Evolutionary conservation across 2,329 filamentous ascomycete species (phyloP).

Genomic region (Lizonia empirigonia): DNA sequence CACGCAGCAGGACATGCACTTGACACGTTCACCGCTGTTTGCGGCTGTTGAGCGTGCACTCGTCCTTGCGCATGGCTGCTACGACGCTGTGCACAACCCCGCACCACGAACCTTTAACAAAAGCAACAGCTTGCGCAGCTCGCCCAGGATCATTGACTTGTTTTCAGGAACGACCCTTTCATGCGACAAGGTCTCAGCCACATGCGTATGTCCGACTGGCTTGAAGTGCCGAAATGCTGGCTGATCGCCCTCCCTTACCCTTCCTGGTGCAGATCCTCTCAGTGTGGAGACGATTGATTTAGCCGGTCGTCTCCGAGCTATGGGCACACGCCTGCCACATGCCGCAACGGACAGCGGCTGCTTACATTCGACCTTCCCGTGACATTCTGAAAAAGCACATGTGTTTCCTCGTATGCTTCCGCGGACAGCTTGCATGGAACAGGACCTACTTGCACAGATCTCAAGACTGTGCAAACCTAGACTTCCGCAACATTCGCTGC

Average conservation of each 20-base stretch:
- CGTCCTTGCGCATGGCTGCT: background rate
- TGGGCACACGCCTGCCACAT: slow-evolving; percentile 8
- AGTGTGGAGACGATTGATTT: slow-evolving; percentile 13
- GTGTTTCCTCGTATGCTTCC: background rate
- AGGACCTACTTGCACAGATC: background rate
- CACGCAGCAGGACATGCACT: background rate
- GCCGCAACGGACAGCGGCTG: slow-evolving; percentile 13
- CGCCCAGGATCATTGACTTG: background rate
- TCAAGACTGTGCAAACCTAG: background rate
- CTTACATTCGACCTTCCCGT: background rate
- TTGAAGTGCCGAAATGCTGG: slow-evolving; percentile 1
- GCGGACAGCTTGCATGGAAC: background rate
- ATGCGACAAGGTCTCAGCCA: slow-evolving; percentile 1
- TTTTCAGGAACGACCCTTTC: background rate
- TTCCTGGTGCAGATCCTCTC: slow-evolving; percentile 6
- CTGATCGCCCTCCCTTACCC: slow-evolving; percentile 2
- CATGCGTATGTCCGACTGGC: slow-evolving; percentile 6
- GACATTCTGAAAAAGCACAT: background rate
- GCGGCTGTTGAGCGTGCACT: background rate
- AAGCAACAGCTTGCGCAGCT: background rate
- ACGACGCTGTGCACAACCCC: background rate
- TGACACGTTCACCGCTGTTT: slow-evolving; percentile 1
- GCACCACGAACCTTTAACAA: background rate
- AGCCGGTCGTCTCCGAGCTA: slow-evolving; percentile 15
- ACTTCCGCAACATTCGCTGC: slow-evolving; percentile 4